phyloP scores from a whole-genome alignment of 179 eudicot species.

The Camellia oleifera region DNA sequence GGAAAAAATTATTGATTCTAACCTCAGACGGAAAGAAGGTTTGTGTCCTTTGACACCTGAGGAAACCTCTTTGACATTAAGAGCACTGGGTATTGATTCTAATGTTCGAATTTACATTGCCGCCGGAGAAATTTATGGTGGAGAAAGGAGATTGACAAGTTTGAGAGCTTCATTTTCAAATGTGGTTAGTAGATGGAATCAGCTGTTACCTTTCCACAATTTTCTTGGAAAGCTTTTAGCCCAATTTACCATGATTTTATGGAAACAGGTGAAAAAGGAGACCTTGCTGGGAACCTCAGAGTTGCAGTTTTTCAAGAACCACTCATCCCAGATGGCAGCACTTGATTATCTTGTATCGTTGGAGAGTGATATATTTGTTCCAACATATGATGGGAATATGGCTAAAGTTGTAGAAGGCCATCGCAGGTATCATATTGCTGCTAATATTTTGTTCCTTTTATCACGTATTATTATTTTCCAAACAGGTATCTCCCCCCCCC shows the following conservation, averaged over 20 bases:
- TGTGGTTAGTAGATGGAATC: slow-evolving; percentile 46
- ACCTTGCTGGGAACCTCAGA: slow-evolving; percentile 58
- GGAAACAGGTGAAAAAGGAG: slow-evolving; percentile 72
- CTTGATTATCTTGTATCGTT: slow-evolving; percentile 68
- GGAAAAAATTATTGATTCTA: slow-evolving; percentile 67
- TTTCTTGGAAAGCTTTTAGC: background rate
- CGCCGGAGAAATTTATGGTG: slow-evolving; percentile 76
- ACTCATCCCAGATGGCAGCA: slow-evolving; percentile 86
- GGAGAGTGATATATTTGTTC: slow-evolving; percentile 77
- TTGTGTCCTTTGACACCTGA: slow-evolving; percentile 82
- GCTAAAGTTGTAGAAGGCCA: slow-evolving; percentile 88
- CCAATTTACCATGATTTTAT: slow-evolving; percentile 9
- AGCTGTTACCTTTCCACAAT: background rate
- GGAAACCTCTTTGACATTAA: slow-evolving; percentile 61
- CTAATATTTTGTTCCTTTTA: background rate
- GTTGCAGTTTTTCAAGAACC: slow-evolving; percentile 59
- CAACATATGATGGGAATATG: slow-evolving; percentile 83
- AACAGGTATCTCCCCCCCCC: background rate
- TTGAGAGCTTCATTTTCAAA: slow-evolving; percentile 63
- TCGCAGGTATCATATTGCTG: slow-evolving; percentile 45
- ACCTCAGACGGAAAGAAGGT: slow-evolving; percentile 63
- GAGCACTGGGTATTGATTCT: slow-evolving; percentile 56
- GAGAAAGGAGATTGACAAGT: slow-evolving; percentile 51
- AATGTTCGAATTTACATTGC: slow-evolving; percentile 70
- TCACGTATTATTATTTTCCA: background rate